Base-by-base conservation (phyloP, 116 monocot genomes). In the Posidonia oceanica region DNA sequence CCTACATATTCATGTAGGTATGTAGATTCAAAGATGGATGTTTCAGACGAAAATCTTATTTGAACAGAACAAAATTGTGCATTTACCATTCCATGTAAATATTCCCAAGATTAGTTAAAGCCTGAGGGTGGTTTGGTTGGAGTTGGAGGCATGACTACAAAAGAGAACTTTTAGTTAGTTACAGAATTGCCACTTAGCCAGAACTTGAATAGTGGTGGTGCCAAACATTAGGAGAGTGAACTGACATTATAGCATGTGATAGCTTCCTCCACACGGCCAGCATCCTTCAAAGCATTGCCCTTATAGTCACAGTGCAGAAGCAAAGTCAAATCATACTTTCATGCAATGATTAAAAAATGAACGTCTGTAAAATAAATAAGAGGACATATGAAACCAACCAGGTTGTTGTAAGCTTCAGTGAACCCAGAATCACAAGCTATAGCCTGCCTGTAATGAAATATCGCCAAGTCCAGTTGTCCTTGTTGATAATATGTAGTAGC, bases 251-350 rank as follows among this genome's bases (percentile, higher is more conserved):
- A 97, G 71, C 89, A 97, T 64, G 77, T 85, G 23, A 97, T 85
- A 29, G 92, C 92, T 67, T 97, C 96, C 52, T 97, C 92, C 55
- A 92, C 85, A 76, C 83, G 87, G 6, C 96, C 92, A 65, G 78
- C 76, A 82, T 92, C 88, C 85, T 98, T 98, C 39, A 98, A 75
- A 23, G 97, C 97, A 87, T 98, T 98, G 55, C 93, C 97, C 97
- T 98, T 76, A 16, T 3, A 62, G 20, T 20, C 40, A 18, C 18
- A 65, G 41, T 14, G 14, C 18, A 18, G 40, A 65, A 41, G 20
- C 21, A 40, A 65, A 65, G 41, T 18, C 4, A 40, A 64, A 17
- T 64, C 41, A 42, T 20, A 65, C 17, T 65, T 65, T 29, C 48
- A 44, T 48, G 42, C 14, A 21, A 11, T 20, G 8, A 29, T 18